Evolutionary conservation across 2,329 filamentous ascomycete genomes (phyloP).

Genomic region (Coleophoma crateriformis): DNA sequence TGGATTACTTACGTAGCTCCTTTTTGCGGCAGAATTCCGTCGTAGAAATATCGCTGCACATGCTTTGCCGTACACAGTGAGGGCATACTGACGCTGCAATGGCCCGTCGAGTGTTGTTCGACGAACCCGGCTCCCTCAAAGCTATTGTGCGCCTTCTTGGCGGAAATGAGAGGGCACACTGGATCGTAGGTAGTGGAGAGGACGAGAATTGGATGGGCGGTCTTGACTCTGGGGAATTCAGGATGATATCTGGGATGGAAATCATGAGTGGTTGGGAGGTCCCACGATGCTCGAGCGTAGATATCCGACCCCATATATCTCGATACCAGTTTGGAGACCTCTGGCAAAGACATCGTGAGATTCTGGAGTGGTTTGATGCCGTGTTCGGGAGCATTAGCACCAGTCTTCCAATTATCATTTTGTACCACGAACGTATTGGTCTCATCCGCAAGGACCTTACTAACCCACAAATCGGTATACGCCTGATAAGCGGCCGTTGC

Average conservation of each 20-base stretch:
- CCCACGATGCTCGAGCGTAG: slow-evolving; percentile 8
- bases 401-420: slow-evolving; percentile 9
- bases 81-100: slow-evolving; percentile 16
- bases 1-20: slow-evolving; percentile 7
- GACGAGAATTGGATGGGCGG: slow-evolving; percentile 16
- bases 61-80: slow-evolving; percentile 17
- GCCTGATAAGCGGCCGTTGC: slow-evolving; percentile 21
- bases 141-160: slow-evolving; percentile 15
- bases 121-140: slow-evolving; percentile 18
- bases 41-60: slow-evolving; percentile 14
- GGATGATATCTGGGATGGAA: slow-evolving; percentile 12
- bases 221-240: slow-evolving; percentile 12
- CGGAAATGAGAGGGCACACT: slow-evolving; percentile 16
- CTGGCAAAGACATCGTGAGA: slow-evolving; percentile 1
- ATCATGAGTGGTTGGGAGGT: slow-evolving; percentile 7
- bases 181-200: slow-evolving; percentile 19
- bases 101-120: slow-evolving; percentile 18
- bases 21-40: slow-evolving; percentile 13
- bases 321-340: slow-evolving; percentile 4
- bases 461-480: slow-evolving; percentile 16
- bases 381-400: slow-evolving; percentile 6
- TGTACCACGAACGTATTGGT: slow-evolving; percentile 7
- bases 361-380: slow-evolving; percentile 9
- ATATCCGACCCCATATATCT: slow-evolving; percentile 9
- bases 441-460: slow-evolving; percentile 4